Percentiles rank a stretch among this genome's conserved stretches.
Evolutionary conservation across 768 basidiomycete genomes (phyloP).

Genomic region (Termitomyces sp.): DNA sequence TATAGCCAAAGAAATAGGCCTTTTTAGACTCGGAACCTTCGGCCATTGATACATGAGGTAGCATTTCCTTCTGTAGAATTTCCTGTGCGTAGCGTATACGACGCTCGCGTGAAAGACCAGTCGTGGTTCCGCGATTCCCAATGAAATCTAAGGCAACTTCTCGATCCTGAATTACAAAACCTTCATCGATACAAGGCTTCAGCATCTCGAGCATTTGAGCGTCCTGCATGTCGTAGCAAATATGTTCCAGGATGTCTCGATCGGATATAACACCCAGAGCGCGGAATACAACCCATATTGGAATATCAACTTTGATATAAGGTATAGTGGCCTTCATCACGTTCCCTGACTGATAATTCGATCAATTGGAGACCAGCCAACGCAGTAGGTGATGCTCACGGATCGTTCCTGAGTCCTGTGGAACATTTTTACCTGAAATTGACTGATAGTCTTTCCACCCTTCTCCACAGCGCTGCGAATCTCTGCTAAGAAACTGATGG

Average conservation of each 20-base stretch:
- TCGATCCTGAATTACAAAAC: constrained; percentile 96
- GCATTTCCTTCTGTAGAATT: constrained; percentile 97
- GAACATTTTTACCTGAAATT: constrained; percentile 98
- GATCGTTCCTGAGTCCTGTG: constrained; percentile 86
- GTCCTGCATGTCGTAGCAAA: constrained; percentile 97
- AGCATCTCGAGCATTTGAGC: constrained; percentile 96
- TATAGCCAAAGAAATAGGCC: constrained; percentile 99
- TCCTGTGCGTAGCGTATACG: constrained; percentile 97
- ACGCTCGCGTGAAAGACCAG: constrained; percentile 86
- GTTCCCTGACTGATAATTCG: constrained; percentile 63
- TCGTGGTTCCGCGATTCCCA: constrained; percentile 95
- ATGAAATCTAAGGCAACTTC: constrained; percentile 98
- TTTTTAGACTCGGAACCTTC: constrained; percentile 98
- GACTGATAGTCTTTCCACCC: constrained; percentile 96
- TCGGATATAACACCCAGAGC: constrained; percentile 97
- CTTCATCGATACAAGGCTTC: constrained; percentile 97
- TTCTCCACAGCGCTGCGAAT: constrained; percentile 97
- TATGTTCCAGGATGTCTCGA: constrained; percentile 95
- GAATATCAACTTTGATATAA: constrained; percentile 97
- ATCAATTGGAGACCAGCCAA: background rate
- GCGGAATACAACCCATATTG: constrained; percentile 98
- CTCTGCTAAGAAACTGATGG: constrained; percentile 93
- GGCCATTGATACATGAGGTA: constrained; percentile 94
- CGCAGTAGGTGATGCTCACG: constrained; percentile 43
- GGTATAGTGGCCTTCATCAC: constrained; percentile 97